These are phyloP conservation scores for Ploettnerulaceae sp. DNA, from an alignment of 2,329 filamentous ascomycete species.

Conservation along the genomic window DNA sequence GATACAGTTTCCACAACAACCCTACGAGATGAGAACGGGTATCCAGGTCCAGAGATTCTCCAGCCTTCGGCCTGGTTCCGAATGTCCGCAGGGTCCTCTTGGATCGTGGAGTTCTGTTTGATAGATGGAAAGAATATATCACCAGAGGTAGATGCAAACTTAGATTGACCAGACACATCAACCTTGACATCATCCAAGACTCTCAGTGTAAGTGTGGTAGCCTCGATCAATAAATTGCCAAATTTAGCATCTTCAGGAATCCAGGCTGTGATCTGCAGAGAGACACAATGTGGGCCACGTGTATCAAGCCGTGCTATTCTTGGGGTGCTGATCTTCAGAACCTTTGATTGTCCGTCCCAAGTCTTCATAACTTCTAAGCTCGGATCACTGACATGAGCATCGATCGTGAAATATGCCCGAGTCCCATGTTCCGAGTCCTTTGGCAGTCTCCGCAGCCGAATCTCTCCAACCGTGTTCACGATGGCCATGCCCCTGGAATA, in stretches of 20 bases:
- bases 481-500: background rate
- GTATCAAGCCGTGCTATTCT: constrained; percentile 14
- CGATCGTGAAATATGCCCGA: constrained; percentile 24
- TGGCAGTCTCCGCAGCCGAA: constrained; percentile 24
- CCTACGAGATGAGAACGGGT: constrained; percentile 24
- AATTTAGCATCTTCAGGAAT: constrained; percentile 30
- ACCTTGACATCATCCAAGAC: constrained; percentile 27
- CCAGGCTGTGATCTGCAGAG: constrained; percentile 31
- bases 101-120: background rate
- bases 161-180: constrained; percentile 20
- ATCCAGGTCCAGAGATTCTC: background rate
- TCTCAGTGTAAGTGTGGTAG: constrained; percentile 22
- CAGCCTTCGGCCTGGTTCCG: too few relatives aligned
- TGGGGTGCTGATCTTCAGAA: constrained; percentile 28
- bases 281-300: constrained; percentile 25
- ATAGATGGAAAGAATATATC: constrained; percentile 24
- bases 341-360: constrained; percentile 22
- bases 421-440: constrained; percentile 19
- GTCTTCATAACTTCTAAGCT: constrained; percentile 17
- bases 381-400: constrained; percentile 26
- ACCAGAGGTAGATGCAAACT: constrained; percentile 24
- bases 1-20: constrained; percentile 28
- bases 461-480: constrained; percentile 27
- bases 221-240: constrained; percentile 20
- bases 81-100: background rate